Evolutionary conservation across 768 basidiomycete genomes (phyloP).

Genomic region (Pleurotus cornucopiae): DNA sequence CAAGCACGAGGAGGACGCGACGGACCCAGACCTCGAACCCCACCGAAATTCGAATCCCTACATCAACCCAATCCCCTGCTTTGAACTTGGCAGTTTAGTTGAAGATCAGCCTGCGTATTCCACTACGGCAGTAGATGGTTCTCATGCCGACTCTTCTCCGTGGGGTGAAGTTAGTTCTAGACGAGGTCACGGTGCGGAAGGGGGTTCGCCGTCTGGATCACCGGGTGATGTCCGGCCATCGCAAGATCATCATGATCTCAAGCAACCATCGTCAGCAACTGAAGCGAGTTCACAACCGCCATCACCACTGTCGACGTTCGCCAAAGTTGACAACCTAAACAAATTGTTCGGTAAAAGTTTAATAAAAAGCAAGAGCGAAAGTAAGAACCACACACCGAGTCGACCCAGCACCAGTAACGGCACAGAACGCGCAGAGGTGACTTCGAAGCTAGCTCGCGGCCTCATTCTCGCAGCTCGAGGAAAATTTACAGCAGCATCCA

Average conservation of each 20-base stretch:
- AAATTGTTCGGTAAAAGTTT: background rate
- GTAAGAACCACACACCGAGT: background rate
- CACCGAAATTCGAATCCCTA: conserved; percentile 32
- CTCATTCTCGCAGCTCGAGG: background rate
- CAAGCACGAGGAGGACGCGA: background rate
- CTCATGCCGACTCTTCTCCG: conserved; percentile 2
- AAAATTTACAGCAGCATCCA: background rate
- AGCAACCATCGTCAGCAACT: conserved; percentile 5
- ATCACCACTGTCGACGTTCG: conserved; percentile 7
- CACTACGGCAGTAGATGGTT: conserved; percentile 2
- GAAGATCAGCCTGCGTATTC: conserved; percentile 8
- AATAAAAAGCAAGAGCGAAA: background rate
- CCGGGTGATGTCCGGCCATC: conserved; percentile 6
- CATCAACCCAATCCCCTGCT: conserved; percentile 40
- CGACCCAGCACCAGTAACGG: conserved; percentile 8
- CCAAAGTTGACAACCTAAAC: conserved; percentile 7
- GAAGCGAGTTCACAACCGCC: conserved; percentile 8
- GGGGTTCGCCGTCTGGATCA: conserved; percentile 7
- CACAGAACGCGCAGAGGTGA: conserved; percentile 1
- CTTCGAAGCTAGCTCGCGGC: conserved; percentile 5
- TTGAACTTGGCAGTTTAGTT: conserved; percentile 20
- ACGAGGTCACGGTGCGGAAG: background rate
- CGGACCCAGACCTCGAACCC: conserved; percentile 3
- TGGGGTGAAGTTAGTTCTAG: background rate
- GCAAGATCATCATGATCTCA: background rate